Evolutionary conservation across 2,329 filamentous ascomycete species (phyloP).

Genomic region (Ilyonectria robusta): DNA sequence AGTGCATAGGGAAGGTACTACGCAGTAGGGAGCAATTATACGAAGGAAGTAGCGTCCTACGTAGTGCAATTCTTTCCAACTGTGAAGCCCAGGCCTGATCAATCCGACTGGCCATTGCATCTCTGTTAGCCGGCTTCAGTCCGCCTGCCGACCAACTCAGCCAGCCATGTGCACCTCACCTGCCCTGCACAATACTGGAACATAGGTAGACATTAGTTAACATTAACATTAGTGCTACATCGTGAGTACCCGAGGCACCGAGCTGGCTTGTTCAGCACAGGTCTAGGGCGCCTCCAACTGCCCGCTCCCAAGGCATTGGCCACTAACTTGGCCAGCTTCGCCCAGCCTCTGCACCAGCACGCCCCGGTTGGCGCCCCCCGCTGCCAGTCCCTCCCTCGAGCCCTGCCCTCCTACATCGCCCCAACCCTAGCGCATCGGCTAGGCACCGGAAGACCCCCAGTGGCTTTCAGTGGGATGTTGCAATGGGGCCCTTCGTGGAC

Average conservation of each 20-base stretch:
- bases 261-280: constrained; percentile 2
- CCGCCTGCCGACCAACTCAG: too few species aligned
- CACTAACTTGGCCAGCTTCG: constrained; percentile 14
- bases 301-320: constrained; percentile 7
- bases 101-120: too few species aligned
- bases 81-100: too few species aligned
- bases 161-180: too few species aligned
- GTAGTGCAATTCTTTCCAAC: too few species aligned
- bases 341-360: constrained; percentile 9
- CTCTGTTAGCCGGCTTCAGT: too few species aligned
- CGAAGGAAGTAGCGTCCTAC: too few species aligned
- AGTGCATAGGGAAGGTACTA: too few species aligned
- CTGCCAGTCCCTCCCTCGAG: constrained; percentile 17
- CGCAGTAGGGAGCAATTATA: too few species aligned
- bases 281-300: constrained; percentile 15
- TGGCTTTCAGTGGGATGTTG: constrained; percentile 27
- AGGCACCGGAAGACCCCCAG: not conserved
- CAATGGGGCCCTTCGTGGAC: constrained; percentile 12
- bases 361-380: constrained; percentile 4
- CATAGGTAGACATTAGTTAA: too few species aligned
- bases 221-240: too few species aligned
- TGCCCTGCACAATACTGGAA: too few species aligned
- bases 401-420: not conserved
- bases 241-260: not conserved
- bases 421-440: constrained; percentile 19